These are phyloP conservation scores for Tetrastigma voinierianum DNA, from an alignment of 164 flowering plant genomes.

Conservation along the genomic window DNA sequence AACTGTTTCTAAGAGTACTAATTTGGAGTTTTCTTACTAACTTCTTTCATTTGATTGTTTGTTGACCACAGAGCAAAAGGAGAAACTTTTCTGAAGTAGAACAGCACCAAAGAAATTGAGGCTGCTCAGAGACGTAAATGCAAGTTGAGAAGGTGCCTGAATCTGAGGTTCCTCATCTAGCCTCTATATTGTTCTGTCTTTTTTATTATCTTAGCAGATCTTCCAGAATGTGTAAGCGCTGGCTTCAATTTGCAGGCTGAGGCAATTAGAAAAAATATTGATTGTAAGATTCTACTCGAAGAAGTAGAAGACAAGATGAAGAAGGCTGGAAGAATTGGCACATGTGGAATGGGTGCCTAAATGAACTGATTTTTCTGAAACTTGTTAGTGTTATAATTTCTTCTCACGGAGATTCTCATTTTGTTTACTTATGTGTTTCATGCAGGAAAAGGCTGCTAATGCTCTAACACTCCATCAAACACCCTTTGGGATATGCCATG, in stretches of 20 bases:
- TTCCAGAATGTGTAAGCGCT: not conserved
- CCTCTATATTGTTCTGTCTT: not conserved
- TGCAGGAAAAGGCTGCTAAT: constrained; percentile 83
- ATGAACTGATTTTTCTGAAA: not conserved
- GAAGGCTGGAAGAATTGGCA: constrained; percentile 82
- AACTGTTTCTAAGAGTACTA: constrained; percentile 3
- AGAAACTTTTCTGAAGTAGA: constrained; percentile 88
- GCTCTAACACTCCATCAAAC: constrained; percentile 51
- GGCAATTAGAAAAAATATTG: constrained; percentile 89
- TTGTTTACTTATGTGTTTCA: not conserved
- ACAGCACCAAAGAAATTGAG: constrained; percentile 90
- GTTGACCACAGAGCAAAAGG: constrained; percentile 74
- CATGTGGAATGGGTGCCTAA: constrained; percentile 51
- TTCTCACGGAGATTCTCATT: not conserved
- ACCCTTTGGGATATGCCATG: constrained; percentile 62
- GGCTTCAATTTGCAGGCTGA: constrained; percentile 63
- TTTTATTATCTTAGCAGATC: not conserved
- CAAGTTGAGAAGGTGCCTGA: constrained; percentile 94
- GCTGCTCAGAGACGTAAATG: constrained; percentile 93
- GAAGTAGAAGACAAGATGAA: constrained; percentile 82
- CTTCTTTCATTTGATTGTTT: not conserved
- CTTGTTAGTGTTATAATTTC: too few species aligned
- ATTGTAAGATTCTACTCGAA: constrained; percentile 90
- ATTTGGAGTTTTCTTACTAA: not conserved
- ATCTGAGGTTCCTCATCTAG: constrained; percentile 63